Percentiles rank a stretch among this genome's conserved stretches.
phyloP scores from a whole-genome alignment of 208 protist species.

The Trypanosoma vivax region DNA sequence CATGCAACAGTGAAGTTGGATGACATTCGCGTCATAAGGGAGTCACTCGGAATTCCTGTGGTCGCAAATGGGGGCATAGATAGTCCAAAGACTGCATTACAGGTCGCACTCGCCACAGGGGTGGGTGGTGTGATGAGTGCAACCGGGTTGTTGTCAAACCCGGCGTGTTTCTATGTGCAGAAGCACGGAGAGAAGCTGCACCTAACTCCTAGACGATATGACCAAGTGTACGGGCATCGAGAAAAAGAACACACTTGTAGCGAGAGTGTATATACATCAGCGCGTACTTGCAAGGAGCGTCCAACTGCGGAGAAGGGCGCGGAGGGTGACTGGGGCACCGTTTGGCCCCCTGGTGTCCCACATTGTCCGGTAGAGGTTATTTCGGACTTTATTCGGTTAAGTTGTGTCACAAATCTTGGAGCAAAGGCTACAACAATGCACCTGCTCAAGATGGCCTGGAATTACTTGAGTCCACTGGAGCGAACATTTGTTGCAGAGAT shows the following conservation, averaged over 20 bases:
- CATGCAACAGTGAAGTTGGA: constrained; percentile 55
- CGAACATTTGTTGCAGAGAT: constrained; percentile 56
- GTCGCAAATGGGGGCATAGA: constrained; percentile 81
- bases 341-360: constrained; percentile 13
- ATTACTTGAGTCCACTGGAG: constrained; percentile 64
- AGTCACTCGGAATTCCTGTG: constrained; percentile 61
- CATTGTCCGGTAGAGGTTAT: constrained; percentile 63
- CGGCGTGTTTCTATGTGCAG: constrained; percentile 53
- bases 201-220: constrained; percentile 1
- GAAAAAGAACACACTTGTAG: neutral
- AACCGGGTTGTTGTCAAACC: constrained; percentile 79
- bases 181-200: constrained; percentile 5
- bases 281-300: neutral
- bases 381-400: constrained; percentile 69
- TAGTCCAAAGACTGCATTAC: constrained; percentile 41
- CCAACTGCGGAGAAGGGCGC: neutral
- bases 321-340: constrained; percentile 3
- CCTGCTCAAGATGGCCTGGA: constrained; percentile 59
- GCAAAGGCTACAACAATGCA: constrained; percentile 63
- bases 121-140: constrained; percentile 76
- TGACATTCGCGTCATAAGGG: constrained; percentile 49
- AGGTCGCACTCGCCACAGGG: constrained; percentile 35
- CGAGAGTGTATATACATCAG: too few relatives aligned
- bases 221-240: neutral
- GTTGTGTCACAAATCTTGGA: constrained; percentile 40